Conservation (phyloP, 2,329 filamentous ascomycete genomes). For the Simplicillium aogashimaense region DNA sequence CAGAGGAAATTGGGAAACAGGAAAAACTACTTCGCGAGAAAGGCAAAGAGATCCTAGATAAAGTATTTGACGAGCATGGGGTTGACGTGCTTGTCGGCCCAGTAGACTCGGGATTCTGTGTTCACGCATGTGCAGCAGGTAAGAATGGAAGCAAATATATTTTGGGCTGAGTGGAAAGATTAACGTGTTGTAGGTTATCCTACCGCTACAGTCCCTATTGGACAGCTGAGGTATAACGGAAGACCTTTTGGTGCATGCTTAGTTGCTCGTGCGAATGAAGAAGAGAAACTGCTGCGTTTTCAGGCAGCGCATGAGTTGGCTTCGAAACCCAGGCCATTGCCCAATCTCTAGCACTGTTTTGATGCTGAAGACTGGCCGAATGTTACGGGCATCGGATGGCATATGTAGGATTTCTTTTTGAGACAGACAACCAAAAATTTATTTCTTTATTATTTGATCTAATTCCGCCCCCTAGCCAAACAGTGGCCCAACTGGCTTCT, state of each 20-base stretch:
- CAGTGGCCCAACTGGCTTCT: too few relatives aligned
- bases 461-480: too few relatives aligned
- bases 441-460: neutral
- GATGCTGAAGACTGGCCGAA: too few relatives aligned
- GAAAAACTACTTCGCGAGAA: slow-evolving; percentile 1
- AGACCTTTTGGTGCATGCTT: slow-evolving; percentile 8
- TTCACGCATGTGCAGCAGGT: slow-evolving; percentile 9
- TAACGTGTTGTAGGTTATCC: slow-evolving; percentile 5
- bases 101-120: slow-evolving; percentile 8
- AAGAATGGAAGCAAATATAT: neutral
- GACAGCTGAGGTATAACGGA: slow-evolving; percentile 7
- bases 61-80: slow-evolving; percentile 2
- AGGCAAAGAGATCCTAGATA: slow-evolving; percentile 3
- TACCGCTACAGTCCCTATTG: slow-evolving; percentile 7
- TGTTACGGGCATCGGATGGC: too few relatives aligned
- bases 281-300: slow-evolving; percentile 7
- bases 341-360: slow-evolving; percentile 3
- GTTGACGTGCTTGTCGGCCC: slow-evolving; percentile 7
- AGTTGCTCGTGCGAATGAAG: slow-evolving; percentile 6
- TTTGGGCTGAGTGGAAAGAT: neutral
- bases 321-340: slow-evolving; percentile 4
- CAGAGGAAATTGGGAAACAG: neutral
- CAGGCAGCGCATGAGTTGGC: slow-evolving; percentile 8
- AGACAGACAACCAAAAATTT: too few relatives aligned
- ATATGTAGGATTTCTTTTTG: too few relatives aligned